Evolutionary conservation across 2,329 filamentous ascomycete genomes (phyloP).

Genomic region (Neofusicoccum ribis): DNA sequence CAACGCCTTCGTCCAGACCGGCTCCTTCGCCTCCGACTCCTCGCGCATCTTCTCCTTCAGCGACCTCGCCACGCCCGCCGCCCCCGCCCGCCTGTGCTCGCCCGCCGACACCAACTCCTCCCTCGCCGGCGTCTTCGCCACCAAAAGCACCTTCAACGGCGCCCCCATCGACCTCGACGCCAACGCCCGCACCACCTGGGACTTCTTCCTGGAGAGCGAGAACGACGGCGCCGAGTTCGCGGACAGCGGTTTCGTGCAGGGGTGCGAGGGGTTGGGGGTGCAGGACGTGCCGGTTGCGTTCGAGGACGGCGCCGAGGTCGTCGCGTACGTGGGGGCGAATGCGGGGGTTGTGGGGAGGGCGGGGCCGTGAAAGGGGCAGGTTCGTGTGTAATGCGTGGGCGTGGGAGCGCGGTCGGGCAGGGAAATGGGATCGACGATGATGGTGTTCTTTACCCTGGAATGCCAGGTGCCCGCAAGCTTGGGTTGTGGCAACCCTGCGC

Average conservation of each 20-base stretch:
- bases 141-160: slow-evolving; percentile 7
- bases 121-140: neutral
- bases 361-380: neutral
- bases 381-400: no score
- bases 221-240: neutral
- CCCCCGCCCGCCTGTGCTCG: neutral
- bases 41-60: slow-evolving; percentile 14
- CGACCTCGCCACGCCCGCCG: slow-evolving; percentile 5
- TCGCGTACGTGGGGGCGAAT: slow-evolving; percentile 2
- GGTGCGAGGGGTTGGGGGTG: neutral
- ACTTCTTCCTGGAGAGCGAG: neutral
- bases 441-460: neutral
- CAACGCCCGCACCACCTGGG: neutral
- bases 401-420: no score
- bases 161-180: neutral
- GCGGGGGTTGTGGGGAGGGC: slow-evolving; percentile 3
- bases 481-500: no score
- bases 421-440: no score
- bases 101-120: neutral
- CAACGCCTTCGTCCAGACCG: slow-evolving; percentile 5
- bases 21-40: neutral
- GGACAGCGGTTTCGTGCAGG: neutral
- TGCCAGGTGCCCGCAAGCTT: no score
- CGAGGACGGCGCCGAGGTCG: neutral
- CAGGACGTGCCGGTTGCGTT: slow-evolving; percentile 4